phyloP scores from a whole-genome alignment of 2,329 filamentous ascomycete genomes.

The Fusarium napiforme region DNA sequence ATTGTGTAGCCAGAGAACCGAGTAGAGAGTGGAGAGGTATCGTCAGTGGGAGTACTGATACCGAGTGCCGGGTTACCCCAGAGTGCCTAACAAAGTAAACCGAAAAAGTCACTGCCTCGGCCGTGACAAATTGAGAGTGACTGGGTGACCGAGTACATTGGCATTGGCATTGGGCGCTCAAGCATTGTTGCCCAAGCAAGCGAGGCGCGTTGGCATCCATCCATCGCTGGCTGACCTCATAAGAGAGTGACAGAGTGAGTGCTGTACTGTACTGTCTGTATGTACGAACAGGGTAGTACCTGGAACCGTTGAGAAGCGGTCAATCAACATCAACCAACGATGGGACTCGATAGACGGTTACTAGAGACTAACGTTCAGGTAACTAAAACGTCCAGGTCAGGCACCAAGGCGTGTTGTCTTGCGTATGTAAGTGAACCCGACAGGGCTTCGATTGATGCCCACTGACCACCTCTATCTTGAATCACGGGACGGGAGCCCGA shows the following conservation, averaged over 20 bases:
- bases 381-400: conserved; percentile 35
- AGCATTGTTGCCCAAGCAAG: conserved; percentile 49
- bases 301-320: conserved; percentile 49
- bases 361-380: background rate
- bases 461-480: conserved; percentile 38
- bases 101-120: conserved; percentile 16
- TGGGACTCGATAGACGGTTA: conserved; percentile 23
- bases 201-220: conserved; percentile 39
- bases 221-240: conserved; percentile 35
- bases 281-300: conserved; percentile 47
- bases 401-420: conserved; percentile 44
- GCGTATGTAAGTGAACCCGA: conserved; percentile 43
- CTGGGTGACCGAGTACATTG: conserved; percentile 47
- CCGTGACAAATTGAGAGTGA: conserved; percentile 30
- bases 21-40: conserved; percentile 20
- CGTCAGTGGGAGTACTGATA: conserved; percentile 23
- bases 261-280: background rate
- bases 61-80: conserved; percentile 43
- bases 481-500: conserved; percentile 16
- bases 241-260: conserved; percentile 36
- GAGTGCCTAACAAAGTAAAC: conserved; percentile 28
- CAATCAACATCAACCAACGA: conserved; percentile 39
- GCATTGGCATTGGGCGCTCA: conserved; percentile 46
- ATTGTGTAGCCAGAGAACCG: conserved; percentile 26
- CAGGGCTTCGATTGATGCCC: conserved; percentile 45